Percentiles rank a stretch among this genome's conserved stretches.
Conservation (phyloP, 331 rosid genomes). For the Acacia pycnantha region DNA sequence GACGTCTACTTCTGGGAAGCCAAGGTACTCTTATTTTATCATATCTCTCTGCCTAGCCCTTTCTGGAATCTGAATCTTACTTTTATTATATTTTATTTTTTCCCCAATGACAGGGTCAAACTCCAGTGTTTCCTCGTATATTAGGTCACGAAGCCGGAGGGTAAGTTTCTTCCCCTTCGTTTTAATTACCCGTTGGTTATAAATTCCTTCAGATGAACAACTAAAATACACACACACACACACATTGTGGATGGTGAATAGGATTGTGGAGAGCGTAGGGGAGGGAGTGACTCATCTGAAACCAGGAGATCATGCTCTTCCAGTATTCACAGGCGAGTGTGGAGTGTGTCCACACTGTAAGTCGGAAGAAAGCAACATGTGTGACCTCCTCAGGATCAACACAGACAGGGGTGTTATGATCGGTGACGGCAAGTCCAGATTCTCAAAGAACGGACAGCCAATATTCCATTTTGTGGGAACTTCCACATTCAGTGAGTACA, state of each 20-base stretch:
- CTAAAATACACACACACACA: background rate
- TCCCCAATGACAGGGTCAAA: conserved; percentile 39
- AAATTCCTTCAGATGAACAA: background rate
- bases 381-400: conserved; percentile 54
- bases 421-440: conserved; percentile 45
- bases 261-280: conserved; percentile 60
- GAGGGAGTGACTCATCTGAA: conserved; percentile 56
- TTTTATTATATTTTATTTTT: background rate
- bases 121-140: conserved; percentile 57
- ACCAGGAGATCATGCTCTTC: conserved; percentile 58
- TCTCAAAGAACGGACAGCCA: conserved; percentile 53
- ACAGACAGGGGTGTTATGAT: conserved; percentile 56
- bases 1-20: conserved; percentile 69
- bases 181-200: background rate
- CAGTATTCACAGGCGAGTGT: conserved; percentile 58
- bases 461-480: conserved; percentile 57
- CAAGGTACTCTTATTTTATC: conserved; percentile 28
- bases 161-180: conserved; percentile 8
- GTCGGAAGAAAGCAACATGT: conserved; percentile 64
- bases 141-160: conserved; percentile 64
- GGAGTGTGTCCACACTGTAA: conserved; percentile 47
- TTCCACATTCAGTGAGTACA: conserved; percentile 60
- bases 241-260: background rate
- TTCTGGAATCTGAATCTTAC: background rate
- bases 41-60: background rate